Evolutionary conservation across 164 flowering plant genomes (phyloP).

Genomic region (Annona cherimola): DNA sequence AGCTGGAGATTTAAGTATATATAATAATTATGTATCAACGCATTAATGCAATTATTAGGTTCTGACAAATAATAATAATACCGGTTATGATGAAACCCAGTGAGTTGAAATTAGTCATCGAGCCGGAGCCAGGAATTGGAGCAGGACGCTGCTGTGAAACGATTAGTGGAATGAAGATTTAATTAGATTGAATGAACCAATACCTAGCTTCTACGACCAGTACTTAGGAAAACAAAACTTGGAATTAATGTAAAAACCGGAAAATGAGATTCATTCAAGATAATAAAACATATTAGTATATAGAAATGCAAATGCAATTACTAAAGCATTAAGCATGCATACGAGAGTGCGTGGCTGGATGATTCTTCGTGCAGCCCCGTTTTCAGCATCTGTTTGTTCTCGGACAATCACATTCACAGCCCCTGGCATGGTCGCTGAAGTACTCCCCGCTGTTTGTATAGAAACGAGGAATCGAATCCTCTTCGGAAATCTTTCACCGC

Average conservation of each 20-base stretch:
- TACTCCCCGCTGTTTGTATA: neutral
- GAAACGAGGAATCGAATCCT: neutral
- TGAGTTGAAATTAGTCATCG: constrained; percentile 66
- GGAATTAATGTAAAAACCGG: no score
- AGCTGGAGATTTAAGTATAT: neutral
- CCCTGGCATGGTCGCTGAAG: constrained; percentile 3
- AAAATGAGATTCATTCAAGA: no score
- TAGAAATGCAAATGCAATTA: no score
- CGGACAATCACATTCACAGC: constrained; percentile 68
- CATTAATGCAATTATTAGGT: neutral
- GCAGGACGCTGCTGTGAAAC: neutral
- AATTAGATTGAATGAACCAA: neutral
- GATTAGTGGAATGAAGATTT: neutral
- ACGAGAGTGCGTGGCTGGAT: constrained; percentile 72
- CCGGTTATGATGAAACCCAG: constrained; percentile 47
- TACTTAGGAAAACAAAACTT: no score
- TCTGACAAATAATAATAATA: constrained; percentile 16
- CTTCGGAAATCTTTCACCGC: neutral
- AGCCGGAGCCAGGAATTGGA: constrained; percentile 24
- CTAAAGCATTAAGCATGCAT: neutral
- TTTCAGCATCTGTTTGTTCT: constrained; percentile 68
- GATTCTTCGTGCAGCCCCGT: constrained; percentile 52
- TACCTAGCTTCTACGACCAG: no score
- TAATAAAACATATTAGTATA: no score
- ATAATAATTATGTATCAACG: neutral